A percentile compares a stretch with the other conserved stretches of the same genome.
Conservation (phyloP, 306 rosid genomes). For the Corylus americana region DNA sequence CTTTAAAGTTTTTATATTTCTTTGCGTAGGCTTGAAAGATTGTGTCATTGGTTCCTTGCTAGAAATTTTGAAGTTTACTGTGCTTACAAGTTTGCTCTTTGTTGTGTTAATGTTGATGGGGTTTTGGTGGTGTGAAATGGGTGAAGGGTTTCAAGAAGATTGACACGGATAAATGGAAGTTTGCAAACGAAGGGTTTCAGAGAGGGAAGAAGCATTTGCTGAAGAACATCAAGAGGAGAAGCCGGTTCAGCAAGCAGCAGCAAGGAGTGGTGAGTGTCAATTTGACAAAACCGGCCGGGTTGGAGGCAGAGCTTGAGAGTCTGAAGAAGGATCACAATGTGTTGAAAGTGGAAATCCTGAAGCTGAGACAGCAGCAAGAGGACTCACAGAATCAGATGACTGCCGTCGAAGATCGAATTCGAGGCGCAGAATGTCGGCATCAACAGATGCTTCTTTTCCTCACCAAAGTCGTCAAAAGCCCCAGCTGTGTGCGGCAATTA, state of each 20-base stretch:
- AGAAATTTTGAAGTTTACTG: background rate
- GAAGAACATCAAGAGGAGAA: conserved; percentile 79
- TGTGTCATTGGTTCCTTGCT: background rate
- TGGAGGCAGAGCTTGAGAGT: conserved; percentile 60
- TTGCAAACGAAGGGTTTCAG: conserved; percentile 83
- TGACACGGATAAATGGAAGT: conserved; percentile 88
- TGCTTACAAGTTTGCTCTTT: background rate
- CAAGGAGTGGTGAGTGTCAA: conserved; percentile 26
- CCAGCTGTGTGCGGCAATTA: conserved; percentile 44
- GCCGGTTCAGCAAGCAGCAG: conserved; percentile 48
- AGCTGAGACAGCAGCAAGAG: conserved; percentile 62
- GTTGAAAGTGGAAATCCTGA: conserved; percentile 60
- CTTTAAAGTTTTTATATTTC: background rate
- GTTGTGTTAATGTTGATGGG: background rate
- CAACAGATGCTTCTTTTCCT: conserved; percentile 65
- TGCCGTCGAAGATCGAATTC: conserved; percentile 53
- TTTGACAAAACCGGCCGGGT: conserved; percentile 30
- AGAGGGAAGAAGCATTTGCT: conserved; percentile 87
- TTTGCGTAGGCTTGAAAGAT: background rate
- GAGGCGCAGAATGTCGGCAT: conserved; percentile 52
- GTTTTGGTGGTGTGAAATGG: background rate
- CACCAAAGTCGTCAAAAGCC: conserved; percentile 45
- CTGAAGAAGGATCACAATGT: conserved; percentile 62
- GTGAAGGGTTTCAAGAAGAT: conserved; percentile 85
- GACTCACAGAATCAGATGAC: conserved; percentile 49